Conservation (phyloP, 2,329 filamentous ascomycete genomes). For the Trichoderma afroharzianum region DNA sequence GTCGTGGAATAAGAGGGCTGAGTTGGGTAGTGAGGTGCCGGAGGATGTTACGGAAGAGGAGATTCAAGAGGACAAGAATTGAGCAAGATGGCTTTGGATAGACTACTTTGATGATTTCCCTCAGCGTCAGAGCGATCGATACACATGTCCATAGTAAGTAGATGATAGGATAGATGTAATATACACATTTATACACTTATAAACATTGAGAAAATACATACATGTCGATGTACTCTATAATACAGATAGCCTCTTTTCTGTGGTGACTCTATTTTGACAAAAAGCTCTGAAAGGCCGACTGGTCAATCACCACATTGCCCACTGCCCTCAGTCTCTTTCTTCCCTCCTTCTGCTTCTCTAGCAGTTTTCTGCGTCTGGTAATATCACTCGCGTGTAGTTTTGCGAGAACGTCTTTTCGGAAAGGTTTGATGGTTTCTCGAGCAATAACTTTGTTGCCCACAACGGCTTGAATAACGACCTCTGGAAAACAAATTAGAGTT, state of each 20-base stretch:
- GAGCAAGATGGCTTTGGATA: neutral
- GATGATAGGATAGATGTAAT: neutral
- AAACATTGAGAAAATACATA: neutral
- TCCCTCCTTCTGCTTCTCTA: constrained; percentile 97
- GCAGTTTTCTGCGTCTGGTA: constrained; percentile 73
- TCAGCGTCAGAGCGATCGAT: neutral
- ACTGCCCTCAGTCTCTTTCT: constrained; percentile 80
- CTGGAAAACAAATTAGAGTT: constrained; percentile 34
- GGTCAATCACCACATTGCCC: constrained; percentile 93
- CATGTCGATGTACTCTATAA: neutral
- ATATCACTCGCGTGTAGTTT: constrained; percentile 93
- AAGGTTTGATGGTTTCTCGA: constrained; percentile 92
- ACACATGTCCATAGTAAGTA: neutral
- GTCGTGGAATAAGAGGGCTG: constrained; percentile 34
- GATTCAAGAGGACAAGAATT: neutral
- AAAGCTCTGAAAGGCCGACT: constrained; percentile 92
- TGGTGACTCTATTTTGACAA: constrained; percentile 47
- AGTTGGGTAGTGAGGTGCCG: constrained; percentile 39
- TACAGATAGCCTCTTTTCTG: constrained; percentile 43
- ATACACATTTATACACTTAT: neutral
- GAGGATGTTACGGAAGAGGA: constrained; percentile 25
- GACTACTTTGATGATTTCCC: neutral
- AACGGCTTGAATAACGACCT: constrained; percentile 90
- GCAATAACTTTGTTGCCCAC: constrained; percentile 81
- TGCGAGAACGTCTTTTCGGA: constrained; percentile 88